Percentiles rank a stretch among this genome's conserved stretches.
Conservation (phyloP, 2,329 filamentous ascomycete genomes). For the Lasiodiplodia hormozganensis region DNA sequence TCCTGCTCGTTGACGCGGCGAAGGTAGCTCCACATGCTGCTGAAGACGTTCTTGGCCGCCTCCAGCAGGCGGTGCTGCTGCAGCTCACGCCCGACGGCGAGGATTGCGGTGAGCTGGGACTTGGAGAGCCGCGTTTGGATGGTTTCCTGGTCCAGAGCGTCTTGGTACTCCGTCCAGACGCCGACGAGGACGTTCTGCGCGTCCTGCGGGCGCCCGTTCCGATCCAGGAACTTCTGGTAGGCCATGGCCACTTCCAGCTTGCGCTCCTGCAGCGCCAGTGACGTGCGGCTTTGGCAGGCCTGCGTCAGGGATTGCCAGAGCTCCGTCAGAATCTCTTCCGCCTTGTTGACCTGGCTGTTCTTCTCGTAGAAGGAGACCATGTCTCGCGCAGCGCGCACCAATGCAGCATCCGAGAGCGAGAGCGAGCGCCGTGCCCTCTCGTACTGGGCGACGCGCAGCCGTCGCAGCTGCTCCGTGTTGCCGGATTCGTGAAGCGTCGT, state of each 20-base stretch:
- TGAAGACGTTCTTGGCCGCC: constrained; percentile 34
- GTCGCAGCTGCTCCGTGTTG: not conserved
- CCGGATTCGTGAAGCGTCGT: not conserved
- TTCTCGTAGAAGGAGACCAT: constrained; percentile 33
- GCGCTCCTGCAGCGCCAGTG: not conserved
- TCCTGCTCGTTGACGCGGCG: constrained; percentile 28
- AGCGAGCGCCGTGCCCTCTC: not conserved
- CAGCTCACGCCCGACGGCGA: constrained; percentile 38
- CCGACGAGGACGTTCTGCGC: constrained; percentile 10
- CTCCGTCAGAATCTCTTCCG: constrained; percentile 35
- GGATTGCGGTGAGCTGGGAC: not conserved
- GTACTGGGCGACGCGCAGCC: not conserved
- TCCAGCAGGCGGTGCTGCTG: not conserved
- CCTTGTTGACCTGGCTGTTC: constrained; percentile 34
- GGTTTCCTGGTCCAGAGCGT: not conserved
- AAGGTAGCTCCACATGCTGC: constrained; percentile 56
- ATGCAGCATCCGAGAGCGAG: not conserved
- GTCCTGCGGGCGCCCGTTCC: not conserved
- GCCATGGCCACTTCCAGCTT: constrained; percentile 14
- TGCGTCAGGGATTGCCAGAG: constrained; percentile 6
- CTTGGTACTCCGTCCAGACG: constrained; percentile 9
- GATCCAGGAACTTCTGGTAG: not conserved
- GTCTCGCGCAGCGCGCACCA: not conserved
- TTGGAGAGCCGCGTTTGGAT: not conserved
- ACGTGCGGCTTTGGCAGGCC: not conserved